phyloP scores from a whole-genome alignment of 495 filamentous ascomycete genomes.

The Aspergillus wentii region DNA sequence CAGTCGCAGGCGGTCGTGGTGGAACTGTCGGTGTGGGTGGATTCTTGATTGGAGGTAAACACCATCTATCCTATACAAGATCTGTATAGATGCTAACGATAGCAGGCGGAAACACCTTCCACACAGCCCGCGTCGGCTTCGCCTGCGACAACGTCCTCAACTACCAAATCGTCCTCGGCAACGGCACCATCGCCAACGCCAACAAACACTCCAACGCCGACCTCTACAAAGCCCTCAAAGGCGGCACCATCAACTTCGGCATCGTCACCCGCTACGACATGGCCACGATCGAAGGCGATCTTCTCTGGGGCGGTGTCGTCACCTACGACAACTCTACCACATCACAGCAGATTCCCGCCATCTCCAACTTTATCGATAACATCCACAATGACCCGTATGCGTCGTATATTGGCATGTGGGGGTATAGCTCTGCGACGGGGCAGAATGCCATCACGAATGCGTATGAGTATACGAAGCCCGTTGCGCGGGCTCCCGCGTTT shows the following conservation, averaged over 20 bases:
- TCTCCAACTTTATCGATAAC: conserved; percentile 12
- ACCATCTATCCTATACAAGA: too few relatives aligned
- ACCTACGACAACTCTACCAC: conserved; percentile 12
- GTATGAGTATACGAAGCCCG: conserved; percentile 16
- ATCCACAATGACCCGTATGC: conserved; percentile 14
- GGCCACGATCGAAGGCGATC: conserved; percentile 25
- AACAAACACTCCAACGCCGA: conserved; percentile 36
- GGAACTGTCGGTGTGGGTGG: conserved; percentile 27
- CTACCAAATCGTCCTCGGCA: conserved; percentile 49
- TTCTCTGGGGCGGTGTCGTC: conserved; percentile 35
- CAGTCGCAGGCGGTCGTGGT: conserved; percentile 25
- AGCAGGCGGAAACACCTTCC: conserved; percentile 35
- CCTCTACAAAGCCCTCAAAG: conserved; percentile 50
- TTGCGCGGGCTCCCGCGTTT: conserved; percentile 8
- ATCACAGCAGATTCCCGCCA: conserved; percentile 9
- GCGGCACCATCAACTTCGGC: conserved; percentile 50
- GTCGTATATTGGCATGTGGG: conserved; percentile 15
- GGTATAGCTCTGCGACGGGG: conserved; percentile 9
- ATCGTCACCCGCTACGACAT: conserved; percentile 47
- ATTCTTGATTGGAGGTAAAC: conserved; percentile 34
- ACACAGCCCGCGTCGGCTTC: conserved; percentile 34
- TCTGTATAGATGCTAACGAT: neutral
- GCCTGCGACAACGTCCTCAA: conserved; percentile 44
- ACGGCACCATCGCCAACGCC: conserved; percentile 43
- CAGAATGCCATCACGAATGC: conserved; percentile 10